phyloP scores from a whole-genome alignment of 2,329 filamentous ascomycete species.

The Helicocarpus griseus region DNA sequence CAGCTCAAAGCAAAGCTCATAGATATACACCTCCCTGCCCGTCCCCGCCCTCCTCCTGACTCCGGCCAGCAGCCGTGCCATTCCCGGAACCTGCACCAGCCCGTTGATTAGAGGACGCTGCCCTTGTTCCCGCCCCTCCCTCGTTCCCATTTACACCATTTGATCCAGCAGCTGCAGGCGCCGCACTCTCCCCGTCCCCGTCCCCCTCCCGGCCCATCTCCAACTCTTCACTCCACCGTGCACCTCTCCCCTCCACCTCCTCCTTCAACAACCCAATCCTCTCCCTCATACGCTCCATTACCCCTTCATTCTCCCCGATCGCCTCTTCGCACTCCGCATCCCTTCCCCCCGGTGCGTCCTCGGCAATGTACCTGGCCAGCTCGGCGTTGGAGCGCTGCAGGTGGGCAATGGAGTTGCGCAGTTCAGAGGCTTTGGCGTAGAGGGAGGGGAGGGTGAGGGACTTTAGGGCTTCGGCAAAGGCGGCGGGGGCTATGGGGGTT shows the following conservation, averaged over 20 bases:
- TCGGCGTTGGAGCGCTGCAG: slow-evolving; percentile 49
- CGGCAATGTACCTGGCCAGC: slow-evolving; percentile 40
- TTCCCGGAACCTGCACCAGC: too few relatives aligned
- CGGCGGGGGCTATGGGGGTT: slow-evolving; percentile 39
- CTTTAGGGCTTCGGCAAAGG: slow-evolving; percentile 47
- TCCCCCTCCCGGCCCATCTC: neutral
- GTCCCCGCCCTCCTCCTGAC: neutral
- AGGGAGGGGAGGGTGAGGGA: slow-evolving; percentile 49
- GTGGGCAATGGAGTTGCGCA: slow-evolving; percentile 51
- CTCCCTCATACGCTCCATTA: slow-evolving; percentile 47
- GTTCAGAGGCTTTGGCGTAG: slow-evolving; percentile 52
- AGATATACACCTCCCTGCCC: neutral
- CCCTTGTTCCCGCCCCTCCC: neutral
- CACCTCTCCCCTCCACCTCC: slow-evolving; percentile 45
- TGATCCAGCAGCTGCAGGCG: too few relatives aligned
- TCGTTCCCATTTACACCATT: neutral
- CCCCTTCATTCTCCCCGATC: slow-evolving; percentile 48
- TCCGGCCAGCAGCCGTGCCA: neutral
- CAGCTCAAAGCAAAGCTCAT: too few relatives aligned
- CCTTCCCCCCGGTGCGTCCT: slow-evolving; percentile 24
- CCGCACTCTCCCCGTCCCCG: neutral
- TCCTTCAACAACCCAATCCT: slow-evolving; percentile 41
- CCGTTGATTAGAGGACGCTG: too few relatives aligned
- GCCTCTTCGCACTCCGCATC: slow-evolving; percentile 49
- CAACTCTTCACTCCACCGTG: slow-evolving; percentile 37